A percentile compares a stretch with the other conserved stretches of the same genome.
These are phyloP conservation scores for Zalaria obscura DNA, from an alignment of 2,329 filamentous ascomycete species.

Conservation along the genomic window DNA sequence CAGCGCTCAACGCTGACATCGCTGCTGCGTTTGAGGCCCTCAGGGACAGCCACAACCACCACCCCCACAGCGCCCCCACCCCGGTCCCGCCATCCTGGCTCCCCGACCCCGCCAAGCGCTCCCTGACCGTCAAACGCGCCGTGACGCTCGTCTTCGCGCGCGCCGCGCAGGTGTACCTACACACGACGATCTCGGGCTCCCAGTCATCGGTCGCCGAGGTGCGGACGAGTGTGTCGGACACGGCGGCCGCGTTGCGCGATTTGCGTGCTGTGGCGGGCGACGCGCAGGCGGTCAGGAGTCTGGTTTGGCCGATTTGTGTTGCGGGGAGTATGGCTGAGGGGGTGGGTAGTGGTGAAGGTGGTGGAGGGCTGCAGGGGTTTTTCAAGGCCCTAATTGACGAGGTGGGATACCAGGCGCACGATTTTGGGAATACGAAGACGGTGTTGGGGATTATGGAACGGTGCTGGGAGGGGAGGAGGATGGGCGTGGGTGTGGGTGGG, in stretches of 20 bases:
- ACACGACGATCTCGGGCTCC: slow-evolving; percentile 1
- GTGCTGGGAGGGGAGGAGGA: slow-evolving; percentile 1
- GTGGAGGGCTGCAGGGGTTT: not conserved
- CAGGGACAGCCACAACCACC: not conserved
- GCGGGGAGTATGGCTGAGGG: slow-evolving; percentile 4
- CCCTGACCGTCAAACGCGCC: slow-evolving; percentile 1
- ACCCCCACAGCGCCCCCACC: not conserved
- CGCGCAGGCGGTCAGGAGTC: slow-evolving; percentile 2
- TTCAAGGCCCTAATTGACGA: slow-evolving; percentile 1
- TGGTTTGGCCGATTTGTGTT: slow-evolving; percentile 5
- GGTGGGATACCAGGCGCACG: slow-evolving; percentile 2
- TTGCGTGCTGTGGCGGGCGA: slow-evolving; percentile 1
- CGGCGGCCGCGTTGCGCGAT: slow-evolving; percentile 2
- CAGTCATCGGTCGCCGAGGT: slow-evolving; percentile 1
- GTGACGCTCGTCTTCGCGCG: slow-evolving; percentile 4
- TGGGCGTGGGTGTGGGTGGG: not conserved
- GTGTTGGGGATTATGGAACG: slow-evolving; percentile 1
- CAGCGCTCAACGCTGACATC: not conserved
- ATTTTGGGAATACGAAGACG: slow-evolving; percentile 2
- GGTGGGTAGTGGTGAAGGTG: not conserved
- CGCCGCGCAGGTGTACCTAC: slow-evolving; percentile 3
- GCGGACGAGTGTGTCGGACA: slow-evolving; percentile 1
- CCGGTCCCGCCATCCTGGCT: not conserved
- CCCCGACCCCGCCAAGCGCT: not conserved
- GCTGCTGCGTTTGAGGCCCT: not conserved